Evolutionary conservation across 129 eudicot species (phyloP), one percentile per base, ranked within the genome.

Genomic region (Logfia minima): DNA sequence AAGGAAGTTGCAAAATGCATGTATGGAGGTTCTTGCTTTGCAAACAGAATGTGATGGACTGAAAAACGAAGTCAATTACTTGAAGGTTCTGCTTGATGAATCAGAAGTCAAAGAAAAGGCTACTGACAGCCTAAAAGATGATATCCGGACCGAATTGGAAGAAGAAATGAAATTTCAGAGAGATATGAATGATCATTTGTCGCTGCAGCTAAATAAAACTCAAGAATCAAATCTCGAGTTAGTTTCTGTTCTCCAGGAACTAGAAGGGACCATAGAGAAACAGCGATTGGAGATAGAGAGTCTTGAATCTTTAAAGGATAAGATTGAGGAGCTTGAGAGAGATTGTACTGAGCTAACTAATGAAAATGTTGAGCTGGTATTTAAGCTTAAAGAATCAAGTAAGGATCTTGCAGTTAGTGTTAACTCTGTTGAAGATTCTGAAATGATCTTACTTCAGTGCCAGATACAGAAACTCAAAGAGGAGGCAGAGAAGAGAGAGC

Each of bases 161-260:
- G 85, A 83, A 75, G 96, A 90, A 85, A 72, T 90, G 60, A 80
- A 76, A 68, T 86, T 84, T 74, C 88, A 74, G 23, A 83, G 84
- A 83, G 89, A 86, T 32, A 71, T 83, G 52, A 88, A 88, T 39
- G 81, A 80, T 66, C 63, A 81, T 78, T 61, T 91, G 66, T 80
- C 85, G 13, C 74, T 81, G 53, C 97, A 88, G 82, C 80, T 88
- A 26, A 80, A 83, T 58, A 91, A 87, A 91, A 86, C 93, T 64
- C 97, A 88, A 72, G 93, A 91, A 74, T 91, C 97, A 81, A 91
- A 91, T 72, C 79, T 88, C 19, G 93, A 91, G 82, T 83, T 91
- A 29, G 81, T 91, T 71, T 83, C 97, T 79, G 74, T 86, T 77
- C 87, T 91, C 72, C 91, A 86, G 81, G 97, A 91, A 79, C 83